These are phyloP conservation scores for Leishmania tarentolae DNA, from an alignment of 208 protist species.

Conservation along the genomic window DNA sequence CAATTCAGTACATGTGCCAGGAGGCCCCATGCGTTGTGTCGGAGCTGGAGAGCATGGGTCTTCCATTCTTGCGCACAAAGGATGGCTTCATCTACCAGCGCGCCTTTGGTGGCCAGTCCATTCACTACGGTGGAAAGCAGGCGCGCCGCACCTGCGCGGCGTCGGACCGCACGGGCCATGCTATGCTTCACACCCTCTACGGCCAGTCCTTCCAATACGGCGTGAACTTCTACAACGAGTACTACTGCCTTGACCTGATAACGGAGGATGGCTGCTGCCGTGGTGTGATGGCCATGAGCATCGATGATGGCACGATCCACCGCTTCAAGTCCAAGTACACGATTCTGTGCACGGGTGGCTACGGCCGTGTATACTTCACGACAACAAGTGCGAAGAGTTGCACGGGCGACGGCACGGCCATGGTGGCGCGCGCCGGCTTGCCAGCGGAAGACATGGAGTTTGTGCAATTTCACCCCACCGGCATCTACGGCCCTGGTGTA, in stretches of 20 bases:
- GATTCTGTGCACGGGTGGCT: slow-evolving; percentile 98
- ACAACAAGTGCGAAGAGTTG: slow-evolving; percentile 99
- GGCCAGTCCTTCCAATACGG: slow-evolving; percentile 97
- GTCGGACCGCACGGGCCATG: slow-evolving; percentile 99
- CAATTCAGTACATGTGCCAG: slow-evolving; percentile 99
- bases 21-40: slow-evolving; percentile 94
- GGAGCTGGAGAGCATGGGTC: slow-evolving; percentile 98
- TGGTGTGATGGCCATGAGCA: slow-evolving; percentile 96
- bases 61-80: slow-evolving; percentile 98
- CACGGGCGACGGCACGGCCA: slow-evolving; percentile 98
- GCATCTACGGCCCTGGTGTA: slow-evolving; percentile 98
- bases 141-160: slow-evolving; percentile 97
- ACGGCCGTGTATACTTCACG: slow-evolving; percentile 97
- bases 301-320: slow-evolving; percentile 98
- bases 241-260: slow-evolving; percentile 99
- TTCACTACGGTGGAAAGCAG: slow-evolving; percentile 97
- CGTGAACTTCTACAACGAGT: slow-evolving; percentile 99
- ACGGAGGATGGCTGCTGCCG: slow-evolving; percentile 97
- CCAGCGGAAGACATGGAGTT: slow-evolving; percentile 98
- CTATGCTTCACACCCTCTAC: slow-evolving; percentile 99
- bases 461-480: slow-evolving; percentile 99
- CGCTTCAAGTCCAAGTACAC: slow-evolving; percentile 97
- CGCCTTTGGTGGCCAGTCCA: slow-evolving; percentile 98
- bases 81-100: slow-evolving; percentile 99
- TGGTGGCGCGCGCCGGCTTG: slow-evolving; percentile 98